Conservation (phyloP, 108 stramenopile species). For the Cyclotella cryptica region DNA sequence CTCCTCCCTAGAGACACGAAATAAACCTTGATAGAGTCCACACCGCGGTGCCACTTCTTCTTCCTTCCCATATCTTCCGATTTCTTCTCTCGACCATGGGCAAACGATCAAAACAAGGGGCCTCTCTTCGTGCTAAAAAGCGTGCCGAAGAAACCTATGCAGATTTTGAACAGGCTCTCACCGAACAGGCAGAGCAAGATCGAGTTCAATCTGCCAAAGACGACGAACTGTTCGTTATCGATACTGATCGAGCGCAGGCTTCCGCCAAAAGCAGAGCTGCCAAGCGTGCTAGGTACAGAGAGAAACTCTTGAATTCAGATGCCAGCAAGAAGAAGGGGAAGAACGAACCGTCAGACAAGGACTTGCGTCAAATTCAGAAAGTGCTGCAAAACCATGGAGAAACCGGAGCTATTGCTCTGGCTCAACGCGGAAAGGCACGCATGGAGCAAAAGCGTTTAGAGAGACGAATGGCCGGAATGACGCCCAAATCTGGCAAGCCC, state of each 20-base stretch:
- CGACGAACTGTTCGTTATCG: constrained; percentile 82
- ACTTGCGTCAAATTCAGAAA: constrained; percentile 61
- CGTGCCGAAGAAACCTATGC: constrained; percentile 56
- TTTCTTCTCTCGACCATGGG: constrained; percentile 60
- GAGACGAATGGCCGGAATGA: constrained; percentile 45
- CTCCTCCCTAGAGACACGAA: too few relatives aligned
- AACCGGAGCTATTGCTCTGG: constrained; percentile 44
- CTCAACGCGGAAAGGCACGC: constrained; percentile 42
- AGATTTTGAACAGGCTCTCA: constrained; percentile 59
- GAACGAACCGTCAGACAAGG: constrained; percentile 58
- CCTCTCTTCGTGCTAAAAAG: constrained; percentile 67
- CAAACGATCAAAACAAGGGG: constrained; percentile 64
- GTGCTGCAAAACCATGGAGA: constrained; percentile 54
- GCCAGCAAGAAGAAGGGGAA: constrained; percentile 35
- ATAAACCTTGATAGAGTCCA: too few relatives aligned
- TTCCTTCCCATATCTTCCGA: too few relatives aligned
- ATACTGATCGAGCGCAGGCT: constrained; percentile 56
- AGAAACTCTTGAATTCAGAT: constrained; percentile 21
- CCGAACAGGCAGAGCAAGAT: constrained; percentile 55
- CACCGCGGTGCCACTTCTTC: too few relatives aligned
- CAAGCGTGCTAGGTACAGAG: constrained; percentile 34
- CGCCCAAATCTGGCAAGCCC: constrained; percentile 39
- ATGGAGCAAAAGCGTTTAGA: constrained; percentile 42
- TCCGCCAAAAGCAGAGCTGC: constrained; percentile 24
- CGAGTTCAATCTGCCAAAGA: constrained; percentile 57